Evolutionary conservation across 805 yeast species (phyloP), one percentile per base, ranked within the genome.

Genomic region (Naumovozyma baii): DNA sequence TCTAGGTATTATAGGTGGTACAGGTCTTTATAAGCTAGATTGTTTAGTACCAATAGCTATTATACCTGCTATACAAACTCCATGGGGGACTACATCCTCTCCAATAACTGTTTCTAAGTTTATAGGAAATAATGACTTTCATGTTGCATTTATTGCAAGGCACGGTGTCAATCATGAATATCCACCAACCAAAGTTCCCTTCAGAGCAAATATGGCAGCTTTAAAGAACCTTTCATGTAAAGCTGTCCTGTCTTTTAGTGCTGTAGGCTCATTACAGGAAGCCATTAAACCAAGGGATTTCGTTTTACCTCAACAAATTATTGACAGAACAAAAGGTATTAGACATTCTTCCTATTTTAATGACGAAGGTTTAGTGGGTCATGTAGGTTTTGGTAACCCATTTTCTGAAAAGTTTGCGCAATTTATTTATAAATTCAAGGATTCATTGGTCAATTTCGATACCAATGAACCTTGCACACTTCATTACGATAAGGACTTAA

Each of bases 61-160:
- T 50, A 65, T 92, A 32, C 63, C 63, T 10, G 76, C 85, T 13
- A 64, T 87, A 42, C 73, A 82, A 15, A 92, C 99, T 3, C 99
- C 99, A 17, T 92, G 97, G 97, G 99, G 98, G 9, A 74, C 72
- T 49, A 96, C 99, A 17, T 87, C 96, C 3, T 81, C 94, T 12
- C 88, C 96, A 31, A 83, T 92, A 57, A 88, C 96, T 36, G 78
- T 92, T 45, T 81, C 94, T n/a, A 77, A 72, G 48, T 84, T 95
- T 32, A 63, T 66, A 2, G 48, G 48, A 19, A 34, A 40, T 14
- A 48, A 47, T 18, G 49, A 45, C 13, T 78, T 85, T 60, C 84
- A 87, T 35, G 83, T 92, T 37, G 97, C 97, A 1, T 92, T 92
- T 55, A 70, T 92, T 49, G 92, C 96, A 13, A 78, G 99, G 63